Evolutionary conservation across 768 basidiomycete species (phyloP), one percentile per base, ranked within the genome.

Genomic region (Tulasnella sp.): DNA sequence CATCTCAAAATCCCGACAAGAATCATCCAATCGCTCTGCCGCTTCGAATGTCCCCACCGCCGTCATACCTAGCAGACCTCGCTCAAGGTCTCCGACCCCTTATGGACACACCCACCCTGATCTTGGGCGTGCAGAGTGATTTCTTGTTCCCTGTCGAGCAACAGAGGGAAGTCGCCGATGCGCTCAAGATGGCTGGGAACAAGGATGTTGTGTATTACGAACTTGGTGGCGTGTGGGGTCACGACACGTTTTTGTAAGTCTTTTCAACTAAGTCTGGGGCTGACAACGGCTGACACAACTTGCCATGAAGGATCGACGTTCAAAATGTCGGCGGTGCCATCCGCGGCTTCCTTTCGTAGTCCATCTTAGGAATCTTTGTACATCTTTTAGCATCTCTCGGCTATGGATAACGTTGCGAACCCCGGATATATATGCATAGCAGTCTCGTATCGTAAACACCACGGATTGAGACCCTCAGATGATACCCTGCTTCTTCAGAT

Each of bases 171-270:
- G 83, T 96, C 8, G 94, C 89, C 5, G 94, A 97, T 79, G 96
- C 95, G 29, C 81, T 99, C 74, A 86, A 93, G 74, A 86, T 94
- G 86, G 88, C 90, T 1, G 97, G 97, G 0, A 98, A 98, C 79
- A 80, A 87, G 17, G 82, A 85, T 72, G 97, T 99, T 34, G 90
- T 92, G 73, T 98, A 98, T 80, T 99, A 96, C 79, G 97, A 98
- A 81, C 85, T 98, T 1, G 96, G 96, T 34, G 95, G 96, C 9
- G 95, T 98, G n/a, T 98, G 95, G 95, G 97, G 97, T 1, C 96
- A 99, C 78, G 96, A 99, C 81, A 98, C 95, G 26, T 98, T 98
- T 82, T 82, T 98, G 88, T 90, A 77, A 85, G 90, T 68, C 26
- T 73, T 69, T 40, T 86, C 1, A 26, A 17, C n/a, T 8, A 67